Base-by-base conservation (phyloP, 2,329 filamentous ascomycete genomes). In the Phaeomoniella chlamydospora region DNA sequence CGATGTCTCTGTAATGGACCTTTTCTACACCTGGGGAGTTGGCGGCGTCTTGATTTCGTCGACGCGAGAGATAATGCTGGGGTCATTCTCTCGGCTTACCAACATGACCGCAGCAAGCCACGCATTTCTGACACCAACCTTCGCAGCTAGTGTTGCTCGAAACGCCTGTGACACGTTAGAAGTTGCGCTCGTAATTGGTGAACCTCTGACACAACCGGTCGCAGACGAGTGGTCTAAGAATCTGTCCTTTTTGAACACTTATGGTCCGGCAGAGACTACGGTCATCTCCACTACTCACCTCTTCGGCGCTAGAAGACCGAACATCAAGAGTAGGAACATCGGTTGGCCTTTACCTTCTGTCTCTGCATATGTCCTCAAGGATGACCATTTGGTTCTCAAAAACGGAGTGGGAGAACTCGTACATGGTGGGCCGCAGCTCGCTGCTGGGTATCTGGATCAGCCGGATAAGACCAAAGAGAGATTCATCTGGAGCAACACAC, bases 401-500 rank as follows among this genome's bases (percentile, higher is more conserved):
- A 17, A 17, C 54, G 84, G 72, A 1, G 70, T 93, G 3, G 88
- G 88, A 3, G 87, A 94, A 57, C 72, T 94, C 2, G 94, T 86
- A 47, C 74, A 94, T 1, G 86, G 82, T 1, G 87, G 87, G 1
- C 80, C 77, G 45, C 68, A 94, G 2, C 85, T 94, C 4, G 87
- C 86, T 2, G 85, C 84, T 47, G 88, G 87, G 0, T 94, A 94
- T 52, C 64, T 94, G 13, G 85, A 88, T 42, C 71, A 83, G 2
- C 65, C 72, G 1, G 74, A 86, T n/a, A 68, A 94, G 22, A 94
- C 86, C 0, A 51, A 59, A 1, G 79, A 88, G 46, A 71, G 73
- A 9, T 94, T 94, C 48, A 82, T 84, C 11, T 56, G 49, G 49
- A 54, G 48, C 11, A 42, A 49, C 45, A 49, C 31, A 37, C 15